Percentiles rank a stretch among this genome's conserved stretches.
phyloP scores from a whole-genome alignment of 768 basidiomycete species.

The Calocera viscosa region DNA sequence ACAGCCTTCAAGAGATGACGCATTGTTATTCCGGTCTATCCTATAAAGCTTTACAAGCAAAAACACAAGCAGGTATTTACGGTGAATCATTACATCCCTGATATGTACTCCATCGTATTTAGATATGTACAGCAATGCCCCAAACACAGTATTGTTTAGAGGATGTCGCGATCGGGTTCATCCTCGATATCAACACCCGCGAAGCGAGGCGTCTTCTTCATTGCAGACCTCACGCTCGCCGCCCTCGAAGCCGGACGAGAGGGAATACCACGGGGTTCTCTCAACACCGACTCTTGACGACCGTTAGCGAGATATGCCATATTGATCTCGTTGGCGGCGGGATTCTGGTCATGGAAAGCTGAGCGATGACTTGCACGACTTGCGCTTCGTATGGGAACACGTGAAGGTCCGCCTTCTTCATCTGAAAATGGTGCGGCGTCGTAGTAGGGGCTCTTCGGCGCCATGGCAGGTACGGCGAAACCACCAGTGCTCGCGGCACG shows the following conservation, averaged over 20 bases:
- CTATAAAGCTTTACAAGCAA: neutral
- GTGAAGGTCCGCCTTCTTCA: neutral
- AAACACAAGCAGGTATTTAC: neutral
- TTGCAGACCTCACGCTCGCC: neutral
- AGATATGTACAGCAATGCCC: neutral
- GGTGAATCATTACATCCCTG: neutral
- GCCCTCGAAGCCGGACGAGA: neutral
- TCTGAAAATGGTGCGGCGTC: neutral
- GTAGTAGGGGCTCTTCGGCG: neutral
- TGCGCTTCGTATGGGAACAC: no score
- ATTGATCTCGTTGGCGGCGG: neutral
- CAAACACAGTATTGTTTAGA: neutral
- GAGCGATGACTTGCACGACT: neutral
- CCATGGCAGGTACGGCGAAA: neutral
- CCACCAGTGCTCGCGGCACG: neutral
- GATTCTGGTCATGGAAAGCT: neutral
- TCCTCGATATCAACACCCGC: neutral
- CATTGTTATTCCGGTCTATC: no score
- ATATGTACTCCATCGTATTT: neutral
- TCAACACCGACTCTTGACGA: neutral
- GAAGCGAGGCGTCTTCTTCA: conserved; percentile 3
- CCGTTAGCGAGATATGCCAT: conserved; percentile 3
- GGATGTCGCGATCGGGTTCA: neutral
- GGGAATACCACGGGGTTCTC: neutral
- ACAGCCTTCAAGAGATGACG: no score